Evolutionary conservation across 2,329 filamentous ascomycete genomes (phyloP), one percentile per base, ranked within the genome.

Genomic region (Neonectria faginata): DNA sequence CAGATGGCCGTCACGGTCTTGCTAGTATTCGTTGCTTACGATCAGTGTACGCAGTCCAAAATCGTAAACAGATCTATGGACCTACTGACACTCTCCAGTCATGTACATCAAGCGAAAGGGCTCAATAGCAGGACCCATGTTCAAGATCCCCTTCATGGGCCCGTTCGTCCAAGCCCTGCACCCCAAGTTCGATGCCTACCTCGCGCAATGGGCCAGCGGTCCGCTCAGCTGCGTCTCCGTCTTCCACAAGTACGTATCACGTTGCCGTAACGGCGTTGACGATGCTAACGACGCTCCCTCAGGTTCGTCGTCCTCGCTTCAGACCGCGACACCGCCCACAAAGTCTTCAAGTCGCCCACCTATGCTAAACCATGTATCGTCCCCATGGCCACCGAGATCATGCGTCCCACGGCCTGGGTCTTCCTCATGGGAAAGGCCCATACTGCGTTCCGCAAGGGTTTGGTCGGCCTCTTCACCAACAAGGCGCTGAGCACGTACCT

Each of bases 301-400:
- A 92, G 91, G 74, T 94, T 94, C 78, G 91, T 94, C 65, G 90
- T 94, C 54, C 90, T 94, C 67, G 91, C 89, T 29, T 92, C 91
- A 9, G 90, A 90, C 56, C 89, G 91, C 71, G 92, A 94, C 78
- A 87, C 94, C 76, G 90, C 92, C 51, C 90, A 91, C 76, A 94
- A 93, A 75, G 90, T 93, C 68, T 92, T 94, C 85, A 94, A 94
- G 77, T 93, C 91, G 6, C 91, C 92, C 5, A 76, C 80, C 27
- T 93, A 89, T 70, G 88, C 91, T 75, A 92, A 93, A 74, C 92
- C 92, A 39, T 94, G 91, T 76, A 86, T 94, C 31, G 92, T 94
- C 3, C 91, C 93, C 69, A 85, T 91, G 60, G 92, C 92, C 8
- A 87, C 89, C 76, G 92, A 93, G 74, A 87, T 94, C 47, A 84